Percentiles rank a stretch among this genome's conserved stretches.
Evolutionary conservation across 306 rosid genomes (phyloP).

Genomic region (Begonia masoniana): DNA sequence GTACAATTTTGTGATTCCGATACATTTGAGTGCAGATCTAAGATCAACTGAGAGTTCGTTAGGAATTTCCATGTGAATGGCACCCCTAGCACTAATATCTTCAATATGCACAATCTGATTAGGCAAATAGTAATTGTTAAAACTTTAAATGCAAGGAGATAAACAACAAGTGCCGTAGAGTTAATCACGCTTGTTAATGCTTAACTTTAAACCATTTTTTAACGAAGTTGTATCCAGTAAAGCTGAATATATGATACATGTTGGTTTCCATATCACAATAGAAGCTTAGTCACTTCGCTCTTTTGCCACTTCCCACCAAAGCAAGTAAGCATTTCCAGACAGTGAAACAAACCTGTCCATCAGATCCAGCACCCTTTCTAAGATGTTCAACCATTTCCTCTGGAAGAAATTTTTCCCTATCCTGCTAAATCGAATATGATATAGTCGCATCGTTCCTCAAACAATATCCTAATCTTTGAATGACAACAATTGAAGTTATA

Average conservation of each 20-base stretch:
- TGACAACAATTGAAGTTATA: slow-evolving; percentile 1
- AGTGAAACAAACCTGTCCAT: slow-evolving; percentile 51
- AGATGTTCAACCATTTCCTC: slow-evolving; percentile 85
- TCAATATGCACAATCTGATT: slow-evolving; percentile 75
- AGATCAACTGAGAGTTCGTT: slow-evolving; percentile 42
- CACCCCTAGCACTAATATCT: slow-evolving; percentile 53
- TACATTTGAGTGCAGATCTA: slow-evolving; percentile 39
- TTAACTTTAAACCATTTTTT: no score
- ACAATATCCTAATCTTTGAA: no score
- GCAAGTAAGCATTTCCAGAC: background rate
- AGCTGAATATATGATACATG: background rate
- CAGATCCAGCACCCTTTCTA: slow-evolving; percentile 52
- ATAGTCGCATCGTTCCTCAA: no score
- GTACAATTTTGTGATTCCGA: slow-evolving; percentile 68
- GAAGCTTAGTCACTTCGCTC: background rate
- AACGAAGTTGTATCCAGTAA: no score
- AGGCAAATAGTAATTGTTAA: slow-evolving; percentile 12
- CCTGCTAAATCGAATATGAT: slow-evolving; percentile 29
- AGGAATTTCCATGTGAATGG: slow-evolving; percentile 45
- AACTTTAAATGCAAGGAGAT: background rate
- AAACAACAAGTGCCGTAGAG: no score
- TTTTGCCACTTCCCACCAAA: slow-evolving; percentile 10
- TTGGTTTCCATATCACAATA: slow-evolving; percentile 1
- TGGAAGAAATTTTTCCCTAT: slow-evolving; percentile 35
- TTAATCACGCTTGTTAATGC: no score